Evolutionary conservation across 208 protist genomes (phyloP).

Genomic region (Endotrypanum monterogeii): DNA sequence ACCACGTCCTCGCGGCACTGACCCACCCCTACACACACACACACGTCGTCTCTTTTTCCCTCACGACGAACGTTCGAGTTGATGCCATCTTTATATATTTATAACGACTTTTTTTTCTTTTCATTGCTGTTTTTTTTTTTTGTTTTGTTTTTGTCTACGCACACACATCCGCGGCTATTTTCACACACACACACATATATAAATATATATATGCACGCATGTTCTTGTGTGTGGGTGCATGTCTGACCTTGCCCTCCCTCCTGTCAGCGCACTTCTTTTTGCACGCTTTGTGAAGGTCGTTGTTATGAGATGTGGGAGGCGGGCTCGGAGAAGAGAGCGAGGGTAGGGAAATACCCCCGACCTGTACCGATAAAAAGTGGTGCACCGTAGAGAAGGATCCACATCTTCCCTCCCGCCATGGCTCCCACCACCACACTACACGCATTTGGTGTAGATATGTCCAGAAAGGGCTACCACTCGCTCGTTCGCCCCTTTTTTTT

Average conservation of each 20-base stretch:
- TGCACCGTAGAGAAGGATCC: no score
- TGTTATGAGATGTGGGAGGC: no score
- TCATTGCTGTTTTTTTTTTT: neutral
- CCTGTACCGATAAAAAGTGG: no score
- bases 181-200: neutral
- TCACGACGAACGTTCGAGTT: neutral
- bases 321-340: no score
- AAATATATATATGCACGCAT: constrained; percentile 1
- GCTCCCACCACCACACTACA: no score
- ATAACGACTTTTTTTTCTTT: neutral
- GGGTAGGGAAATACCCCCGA: no score
- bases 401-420: no score
- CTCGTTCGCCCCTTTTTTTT: neutral
- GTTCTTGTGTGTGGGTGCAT: constrained; percentile 3
- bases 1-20: neutral
- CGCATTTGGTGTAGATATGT: neutral
- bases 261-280: constrained; percentile 7
- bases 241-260: neutral
- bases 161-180: constrained; percentile 6
- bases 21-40: neutral
- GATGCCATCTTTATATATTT: neutral
- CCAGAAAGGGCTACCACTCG: neutral
- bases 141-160: neutral
- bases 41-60: neutral
- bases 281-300: neutral